phyloP scores from a whole-genome alignment of 2,329 filamentous ascomycete genomes.

The Ophiostoma populinum region DNA sequence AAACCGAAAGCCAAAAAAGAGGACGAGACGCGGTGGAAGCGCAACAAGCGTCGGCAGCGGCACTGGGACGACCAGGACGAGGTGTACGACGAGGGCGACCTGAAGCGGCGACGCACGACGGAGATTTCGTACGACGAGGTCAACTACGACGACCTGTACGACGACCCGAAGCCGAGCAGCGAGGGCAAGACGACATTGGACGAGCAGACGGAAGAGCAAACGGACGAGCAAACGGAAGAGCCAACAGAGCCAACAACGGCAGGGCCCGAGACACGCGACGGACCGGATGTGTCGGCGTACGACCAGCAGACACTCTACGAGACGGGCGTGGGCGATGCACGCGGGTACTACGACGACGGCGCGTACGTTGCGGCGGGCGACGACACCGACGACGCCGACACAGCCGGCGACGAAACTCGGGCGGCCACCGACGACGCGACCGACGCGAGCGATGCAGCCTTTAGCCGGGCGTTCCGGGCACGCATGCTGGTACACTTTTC shows the following conservation, averaged over 20 bases:
- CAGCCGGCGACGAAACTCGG: conserved; percentile 17
- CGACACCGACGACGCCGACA: conserved; percentile 13
- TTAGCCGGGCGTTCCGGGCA: conserved; percentile 50
- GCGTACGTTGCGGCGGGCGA: conserved; percentile 50
- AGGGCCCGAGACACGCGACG: conserved; percentile 13
- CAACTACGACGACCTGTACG: conserved; percentile 13
- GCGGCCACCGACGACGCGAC: conserved; percentile 15
- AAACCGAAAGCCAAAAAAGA: neutral
- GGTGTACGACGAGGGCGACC: conserved; percentile 12
- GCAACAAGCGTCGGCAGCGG: conserved; percentile 7
- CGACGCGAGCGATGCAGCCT: conserved; percentile 11
- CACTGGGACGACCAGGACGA: conserved; percentile 12
- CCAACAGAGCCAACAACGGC: neutral
- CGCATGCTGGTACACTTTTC: conserved; percentile 45
- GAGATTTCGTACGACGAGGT: conserved; percentile 15
- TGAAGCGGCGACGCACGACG: conserved; percentile 7
- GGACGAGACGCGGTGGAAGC: conserved; percentile 2
- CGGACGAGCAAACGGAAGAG: too few species aligned
- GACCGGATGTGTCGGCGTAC: conserved; percentile 12
- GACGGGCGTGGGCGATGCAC: conserved; percentile 31
- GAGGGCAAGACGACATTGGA: conserved; percentile 13
- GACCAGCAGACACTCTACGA: conserved; percentile 29
- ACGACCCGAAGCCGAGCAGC: too few species aligned
- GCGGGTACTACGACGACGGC: conserved; percentile 60
- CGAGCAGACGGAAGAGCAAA: neutral